Evolutionary conservation across 2,329 filamentous ascomycete genomes (phyloP), one percentile per base, ranked within the genome.

Genomic region (Chaetothyriales sp.): DNA sequence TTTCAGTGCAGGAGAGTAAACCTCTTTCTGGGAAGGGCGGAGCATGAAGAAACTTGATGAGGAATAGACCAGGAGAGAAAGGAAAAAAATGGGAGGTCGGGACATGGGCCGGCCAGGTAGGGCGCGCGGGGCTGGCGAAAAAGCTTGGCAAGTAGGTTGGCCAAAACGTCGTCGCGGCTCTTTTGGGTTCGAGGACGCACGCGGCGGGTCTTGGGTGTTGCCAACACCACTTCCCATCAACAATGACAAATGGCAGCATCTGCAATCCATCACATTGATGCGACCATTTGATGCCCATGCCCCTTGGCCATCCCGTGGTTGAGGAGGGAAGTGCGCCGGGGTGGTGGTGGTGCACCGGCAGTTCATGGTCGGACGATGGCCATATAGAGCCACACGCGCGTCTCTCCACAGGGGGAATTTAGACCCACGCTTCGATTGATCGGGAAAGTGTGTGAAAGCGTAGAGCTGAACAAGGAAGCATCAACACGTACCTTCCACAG

Each of bases 21-120:
- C 51, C 54, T 51, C 53, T 55, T 57, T 56, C 53, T 58, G 54
- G 56, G 48, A 48, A 52, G 51, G 51, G 50, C 50, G 37, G 37
- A 52, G 49, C 45, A 53, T 51, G 53, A 58, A 58, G 54, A 52
- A 54, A 54, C 54, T 56, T 58, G 56, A 54, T 53, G 47, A 52
- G 52, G 28, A 47, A 48, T 43, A 43, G 18, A n/a, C 19, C 44
- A 46, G 50, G 22, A 49, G 43, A 46, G 50, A 25, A 44, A 45
- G 53, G 48, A 48, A 45, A 51, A 40, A 46, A 55, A 51, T 48
- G 44, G 45, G 47, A 48, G 48, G 43, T 40, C 46, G 46, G 51
- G 45, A 50, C 15, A 20, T 18, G 44, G 44, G 40, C 19, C n/a
- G 44, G 44, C 44, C 22, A 20, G 19, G n/a, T 15, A 15, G 10